Base-by-base conservation (phyloP, 164 flowering plant species). In the Nelumbo lutea region DNA sequence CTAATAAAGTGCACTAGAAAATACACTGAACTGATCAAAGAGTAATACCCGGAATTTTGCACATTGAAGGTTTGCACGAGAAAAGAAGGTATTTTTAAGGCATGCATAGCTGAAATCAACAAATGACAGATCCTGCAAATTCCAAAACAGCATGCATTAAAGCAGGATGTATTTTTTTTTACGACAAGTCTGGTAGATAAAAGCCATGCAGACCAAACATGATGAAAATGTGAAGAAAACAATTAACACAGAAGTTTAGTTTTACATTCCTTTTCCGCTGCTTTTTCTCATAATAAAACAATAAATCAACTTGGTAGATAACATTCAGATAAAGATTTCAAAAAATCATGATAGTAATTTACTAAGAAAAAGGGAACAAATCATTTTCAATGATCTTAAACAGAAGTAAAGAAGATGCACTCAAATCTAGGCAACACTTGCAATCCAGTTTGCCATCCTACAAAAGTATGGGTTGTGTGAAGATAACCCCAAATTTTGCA, bases 101-200 rank as follows among this genome's bases (percentile, higher is more conserved):
- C 88, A 81, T 44, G 93, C 95, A 84, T 78, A 82, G 82, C 98
- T 90, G 88, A 94, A 94, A 79, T 94, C 97, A 70, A 94, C 97
- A 77, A 6, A 67, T 65, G 93, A 94, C 15, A 94, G 83, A 77
- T 94, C 98, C 98, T 94, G 88, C 68, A 40, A 67, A 62, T 63
- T 67, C 44, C 42, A 67, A 68, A 61, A 15, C 9, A 66, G 27
- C 69, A 56, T 4, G 44, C 41, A 47, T 59, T 46, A 41, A 1
- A 48, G 27, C 4, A 64, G 15, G 1, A 60, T 15, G 4, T 44
- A 43, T 44, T 13, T 4, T 48, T 48, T 14, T 15, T 15, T 2
- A 44, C 59, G 5, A 9, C 55, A 40, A 14, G 11, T 51, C 3
- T 9, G 6, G 62, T 9, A 40, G 7, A 40, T 9, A 7, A 41